Conservation (phyloP, 164 flowering plant species). For the Protea cynaroides region DNA sequence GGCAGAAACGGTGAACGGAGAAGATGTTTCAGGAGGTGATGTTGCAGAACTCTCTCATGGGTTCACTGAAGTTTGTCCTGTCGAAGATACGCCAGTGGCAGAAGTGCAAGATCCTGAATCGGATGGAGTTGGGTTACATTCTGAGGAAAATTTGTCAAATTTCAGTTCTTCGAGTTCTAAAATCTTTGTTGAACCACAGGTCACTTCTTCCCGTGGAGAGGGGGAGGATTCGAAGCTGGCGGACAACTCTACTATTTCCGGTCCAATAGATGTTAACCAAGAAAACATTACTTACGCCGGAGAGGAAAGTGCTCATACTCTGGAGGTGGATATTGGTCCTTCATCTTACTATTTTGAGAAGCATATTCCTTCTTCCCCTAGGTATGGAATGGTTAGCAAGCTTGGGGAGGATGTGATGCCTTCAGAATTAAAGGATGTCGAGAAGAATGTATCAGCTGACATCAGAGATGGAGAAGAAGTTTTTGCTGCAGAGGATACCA, state of each 20-base stretch:
- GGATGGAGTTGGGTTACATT: constrained; percentile 6
- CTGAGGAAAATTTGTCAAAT: constrained; percentile 8
- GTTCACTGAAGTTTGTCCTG: constrained; percentile 2
- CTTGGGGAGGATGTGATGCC: constrained; percentile 8
- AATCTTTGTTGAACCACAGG: neutral
- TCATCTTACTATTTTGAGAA: constrained; percentile 3
- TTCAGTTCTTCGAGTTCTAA: neutral
- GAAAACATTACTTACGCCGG: neutral
- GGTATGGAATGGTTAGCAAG: constrained; percentile 10
- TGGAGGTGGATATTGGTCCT: constrained; percentile 7
- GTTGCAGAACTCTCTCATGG: constrained; percentile 8
- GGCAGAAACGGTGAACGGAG: constrained; percentile 5
- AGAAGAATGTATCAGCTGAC: neutral
- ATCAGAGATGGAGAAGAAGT: constrained; percentile 23
- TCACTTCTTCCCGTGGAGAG: neutral
- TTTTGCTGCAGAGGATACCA: constrained; percentile 22
- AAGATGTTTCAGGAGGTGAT: constrained; percentile 7
- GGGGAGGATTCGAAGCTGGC: neutral
- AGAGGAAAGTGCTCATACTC: neutral
- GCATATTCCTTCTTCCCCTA: constrained; percentile 6
- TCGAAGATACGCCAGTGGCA: neutral
- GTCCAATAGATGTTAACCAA: constrained; percentile 4
- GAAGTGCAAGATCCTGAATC: constrained; percentile 9
- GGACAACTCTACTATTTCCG: neutral
- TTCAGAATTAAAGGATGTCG: constrained; percentile 10